Evolutionary conservation across 2,329 filamentous ascomycete species (phyloP).

Genomic region (Colletotrichum trifolii): DNA sequence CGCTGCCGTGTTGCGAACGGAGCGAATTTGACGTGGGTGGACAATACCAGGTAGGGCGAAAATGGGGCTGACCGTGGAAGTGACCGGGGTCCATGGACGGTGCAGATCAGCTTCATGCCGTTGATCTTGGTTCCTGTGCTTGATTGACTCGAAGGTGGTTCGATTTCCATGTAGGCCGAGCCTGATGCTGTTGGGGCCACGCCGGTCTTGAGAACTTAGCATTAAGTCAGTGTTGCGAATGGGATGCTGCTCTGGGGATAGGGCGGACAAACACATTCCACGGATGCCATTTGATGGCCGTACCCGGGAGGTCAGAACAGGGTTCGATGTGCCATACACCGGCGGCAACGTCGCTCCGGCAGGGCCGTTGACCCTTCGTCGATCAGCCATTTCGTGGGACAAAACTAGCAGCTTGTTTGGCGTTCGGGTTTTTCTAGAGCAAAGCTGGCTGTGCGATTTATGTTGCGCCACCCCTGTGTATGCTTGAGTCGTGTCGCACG

Average conservation of each 20-base stretch:
- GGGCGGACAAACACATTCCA: constrained; percentile 80
- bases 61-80: constrained; percentile 91
- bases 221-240: constrained; percentile 8
- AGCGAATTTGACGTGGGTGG: constrained; percentile 95
- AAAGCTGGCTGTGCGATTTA: background rate
- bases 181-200: constrained; percentile 93
- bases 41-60: constrained; percentile 90
- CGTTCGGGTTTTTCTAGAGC: background rate
- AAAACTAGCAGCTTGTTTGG: background rate
- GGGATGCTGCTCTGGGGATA: background rate
- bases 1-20: constrained; percentile 89
- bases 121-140: constrained; percentile 59
- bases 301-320: constrained; percentile 56
- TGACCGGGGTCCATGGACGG: constrained; percentile 91
- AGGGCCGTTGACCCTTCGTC: constrained; percentile 91
- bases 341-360: constrained; percentile 80
- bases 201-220: constrained; percentile 87
- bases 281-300: constrained; percentile 78
- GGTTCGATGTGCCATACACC: constrained; percentile 66
- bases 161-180: constrained; percentile 85
- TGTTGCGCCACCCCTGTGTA: too few species aligned
- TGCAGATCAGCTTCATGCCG: constrained; percentile 90
- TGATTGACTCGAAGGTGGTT: constrained; percentile 53
- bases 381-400: constrained; percentile 73
- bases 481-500: too few species aligned